Conservation (phyloP, 208 protist genomes). For the Trypanosoma congolense region DNA sequence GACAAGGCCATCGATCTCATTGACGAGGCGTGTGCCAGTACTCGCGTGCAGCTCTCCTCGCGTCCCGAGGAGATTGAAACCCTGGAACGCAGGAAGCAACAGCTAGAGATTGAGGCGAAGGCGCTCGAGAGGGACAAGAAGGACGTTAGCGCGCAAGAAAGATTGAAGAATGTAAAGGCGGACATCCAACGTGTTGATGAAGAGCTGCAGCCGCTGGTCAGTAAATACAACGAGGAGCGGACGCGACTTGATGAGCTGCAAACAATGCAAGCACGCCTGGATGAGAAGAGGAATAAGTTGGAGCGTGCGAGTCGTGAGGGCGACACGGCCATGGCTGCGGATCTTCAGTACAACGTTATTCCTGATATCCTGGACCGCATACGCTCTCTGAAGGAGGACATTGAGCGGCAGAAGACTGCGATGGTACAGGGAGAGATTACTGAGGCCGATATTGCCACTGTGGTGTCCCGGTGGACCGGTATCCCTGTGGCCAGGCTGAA, state of each 20-base stretch:
- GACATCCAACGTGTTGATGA: constrained; percentile 80
- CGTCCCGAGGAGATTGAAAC: constrained; percentile 95
- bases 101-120: constrained; percentile 89
- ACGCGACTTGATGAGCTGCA: constrained; percentile 83
- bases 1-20: constrained; percentile 99
- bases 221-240: constrained; percentile 83
- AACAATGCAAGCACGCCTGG: constrained; percentile 81
- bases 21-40: constrained; percentile 94
- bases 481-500: constrained; percentile 89
- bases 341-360: constrained; percentile 95
- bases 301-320: constrained; percentile 83
- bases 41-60: constrained; percentile 92
- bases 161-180: constrained; percentile 62
- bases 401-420: constrained; percentile 50
- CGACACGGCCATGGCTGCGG: constrained; percentile 90
- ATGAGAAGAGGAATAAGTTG: constrained; percentile 87
- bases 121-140: constrained; percentile 92
- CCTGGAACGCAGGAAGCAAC: constrained; percentile 88
- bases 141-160: constrained; percentile 55
- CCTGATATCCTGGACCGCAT: constrained; percentile 91
- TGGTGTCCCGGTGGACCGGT: constrained; percentile 94
- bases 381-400: constrained; percentile 57
- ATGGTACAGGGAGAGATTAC: constrained; percentile 65
- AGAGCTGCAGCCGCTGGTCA: constrained; percentile 70
- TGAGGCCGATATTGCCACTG: constrained; percentile 82